Percentiles rank a stretch among this genome's conserved stretches.
Evolutionary conservation across 75 land plant species (phyloP).

Genomic region (Pinus taeda): DNA sequence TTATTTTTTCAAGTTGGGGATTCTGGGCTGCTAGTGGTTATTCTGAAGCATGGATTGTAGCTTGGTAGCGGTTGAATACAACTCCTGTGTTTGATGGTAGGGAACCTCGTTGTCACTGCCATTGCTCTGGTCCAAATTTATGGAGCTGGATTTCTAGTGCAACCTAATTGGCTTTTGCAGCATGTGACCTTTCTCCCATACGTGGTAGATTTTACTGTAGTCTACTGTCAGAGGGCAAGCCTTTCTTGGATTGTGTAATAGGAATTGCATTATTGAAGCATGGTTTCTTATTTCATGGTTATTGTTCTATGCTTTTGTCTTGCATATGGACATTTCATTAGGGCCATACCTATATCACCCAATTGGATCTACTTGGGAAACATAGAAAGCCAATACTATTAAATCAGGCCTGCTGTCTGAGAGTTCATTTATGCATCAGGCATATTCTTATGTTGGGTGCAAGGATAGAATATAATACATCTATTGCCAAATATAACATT

Average conservation of each 20-base stretch:
- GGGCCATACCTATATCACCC: not conserved
- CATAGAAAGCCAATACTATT: not conserved
- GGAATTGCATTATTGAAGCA: not conserved
- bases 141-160: conserved; percentile 40
- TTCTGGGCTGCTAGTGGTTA: conserved; percentile 36
- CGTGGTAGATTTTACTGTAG: conserved; percentile 13
- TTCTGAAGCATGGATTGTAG: conserved; percentile 44
- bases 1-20: not conserved
- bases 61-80: conserved; percentile 36
- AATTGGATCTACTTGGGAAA: not conserved
- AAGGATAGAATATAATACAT: not conserved
- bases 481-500: not conserved
- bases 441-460: not conserved
- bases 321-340: not conserved
- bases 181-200: conserved; percentile 24
- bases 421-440: not conserved
- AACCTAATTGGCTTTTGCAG: conserved; percentile 31
- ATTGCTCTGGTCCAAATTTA: conserved; percentile 29
- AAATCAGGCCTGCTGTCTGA: not conserved
- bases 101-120: conserved; percentile 24
- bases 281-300: not conserved
- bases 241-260: not conserved
- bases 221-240: not conserved
- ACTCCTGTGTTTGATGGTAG: conserved; percentile 21
- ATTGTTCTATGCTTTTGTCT: not conserved